Evolutionary conservation across 2,329 filamentous ascomycete genomes (phyloP).

Genomic region (Xylaria sp.): DNA sequence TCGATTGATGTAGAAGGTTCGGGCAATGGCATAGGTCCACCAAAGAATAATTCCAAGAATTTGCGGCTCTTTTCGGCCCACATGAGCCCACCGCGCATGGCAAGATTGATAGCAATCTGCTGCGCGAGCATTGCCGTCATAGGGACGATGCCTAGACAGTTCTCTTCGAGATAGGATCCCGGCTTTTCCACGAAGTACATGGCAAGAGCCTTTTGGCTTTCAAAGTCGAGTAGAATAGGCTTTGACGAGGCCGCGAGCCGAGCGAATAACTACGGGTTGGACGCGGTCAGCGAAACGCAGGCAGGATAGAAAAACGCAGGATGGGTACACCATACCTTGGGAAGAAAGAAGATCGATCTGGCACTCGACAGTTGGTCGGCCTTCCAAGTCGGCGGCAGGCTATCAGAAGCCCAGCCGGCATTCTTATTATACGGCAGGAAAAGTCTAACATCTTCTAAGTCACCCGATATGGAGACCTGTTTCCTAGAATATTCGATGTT

Average conservation of each 20-base stretch:
- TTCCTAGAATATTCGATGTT: too few relatives aligned
- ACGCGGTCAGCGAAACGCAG: not conserved
- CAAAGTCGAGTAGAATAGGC: slow-evolving; percentile 19
- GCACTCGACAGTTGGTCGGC: slow-evolving; percentile 27
- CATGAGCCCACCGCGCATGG: slow-evolving; percentile 10
- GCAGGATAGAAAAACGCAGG: not conserved
- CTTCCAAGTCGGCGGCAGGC: slow-evolving; percentile 22
- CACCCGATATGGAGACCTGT: too few relatives aligned
- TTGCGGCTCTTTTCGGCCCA: slow-evolving; percentile 29
- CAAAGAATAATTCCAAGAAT: slow-evolving; percentile 32
- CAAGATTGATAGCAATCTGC: slow-evolving; percentile 16
- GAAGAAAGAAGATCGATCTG: slow-evolving; percentile 18
- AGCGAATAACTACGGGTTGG: slow-evolving; percentile 17
- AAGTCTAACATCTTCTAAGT: too few relatives aligned
- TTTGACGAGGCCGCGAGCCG: slow-evolving; percentile 1
- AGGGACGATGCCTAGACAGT: slow-evolving; percentile 14
- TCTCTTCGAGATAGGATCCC: not conserved
- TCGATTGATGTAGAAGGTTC: slow-evolving; percentile 26
- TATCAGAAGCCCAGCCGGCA: slow-evolving; percentile 29
- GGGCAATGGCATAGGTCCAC: slow-evolving; percentile 29
- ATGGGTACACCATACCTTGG: slow-evolving; percentile 16
- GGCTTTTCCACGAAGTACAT: slow-evolving; percentile 15
- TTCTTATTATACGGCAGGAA: slow-evolving; percentile 7
- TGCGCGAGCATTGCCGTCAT: slow-evolving; percentile 29
- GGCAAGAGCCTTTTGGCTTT: slow-evolving; percentile 26